Conservation (phyloP, 2,329 filamentous ascomycete species). For the Uncinocarpus reesii region DNA sequence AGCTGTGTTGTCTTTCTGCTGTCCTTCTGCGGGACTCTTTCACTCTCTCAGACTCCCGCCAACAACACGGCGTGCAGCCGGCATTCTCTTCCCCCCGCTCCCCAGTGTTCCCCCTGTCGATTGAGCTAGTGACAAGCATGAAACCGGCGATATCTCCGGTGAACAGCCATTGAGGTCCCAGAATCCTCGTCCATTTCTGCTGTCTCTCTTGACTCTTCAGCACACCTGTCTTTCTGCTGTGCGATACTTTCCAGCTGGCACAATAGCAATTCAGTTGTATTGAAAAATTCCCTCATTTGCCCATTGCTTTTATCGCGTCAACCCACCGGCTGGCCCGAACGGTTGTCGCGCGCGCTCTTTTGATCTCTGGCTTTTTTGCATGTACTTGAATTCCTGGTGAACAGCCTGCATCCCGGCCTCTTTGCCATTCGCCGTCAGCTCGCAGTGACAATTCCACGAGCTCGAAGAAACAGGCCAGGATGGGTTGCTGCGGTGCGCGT, state of each 20-base stretch:
- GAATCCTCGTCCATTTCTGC: neutral
- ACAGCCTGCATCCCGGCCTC: neutral
- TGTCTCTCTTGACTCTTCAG: neutral
- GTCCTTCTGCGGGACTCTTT: neutral
- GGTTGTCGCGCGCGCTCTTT: constrained; percentile 6
- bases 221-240: neutral
- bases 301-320: constrained; percentile 1
- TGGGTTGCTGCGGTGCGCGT: constrained; percentile 55
- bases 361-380: neutral
- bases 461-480: constrained; percentile 31
- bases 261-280: constrained; percentile 1
- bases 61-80: neutral
- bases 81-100: neutral
- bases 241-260: neutral
- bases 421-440: neutral
- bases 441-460: neutral
- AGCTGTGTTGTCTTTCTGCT: neutral
- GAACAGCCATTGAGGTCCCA: neutral
- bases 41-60: neutral
- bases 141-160: neutral
- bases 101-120: neutral
- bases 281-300: neutral
- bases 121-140: neutral
- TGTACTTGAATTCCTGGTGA: neutral
- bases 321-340: constrained; percentile 11